These are phyloP conservation scores for Mycena belliarum DNA, from an alignment of 768 basidiomycete species.

Conservation along the genomic window DNA sequence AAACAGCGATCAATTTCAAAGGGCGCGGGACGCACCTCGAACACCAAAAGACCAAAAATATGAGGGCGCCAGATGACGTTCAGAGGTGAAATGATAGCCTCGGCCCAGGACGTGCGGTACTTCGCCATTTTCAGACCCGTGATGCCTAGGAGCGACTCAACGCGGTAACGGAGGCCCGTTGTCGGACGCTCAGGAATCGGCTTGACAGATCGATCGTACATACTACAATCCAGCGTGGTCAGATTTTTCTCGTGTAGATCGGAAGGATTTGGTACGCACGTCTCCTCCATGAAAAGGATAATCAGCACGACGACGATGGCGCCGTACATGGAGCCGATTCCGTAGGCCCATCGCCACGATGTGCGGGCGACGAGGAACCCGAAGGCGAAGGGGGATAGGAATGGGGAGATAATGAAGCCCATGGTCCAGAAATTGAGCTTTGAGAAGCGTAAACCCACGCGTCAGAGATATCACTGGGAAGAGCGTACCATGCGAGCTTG, in stretches of 20 bases:
- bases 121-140: conserved; percentile 61
- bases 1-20: too few relatives aligned
- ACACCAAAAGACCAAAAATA: conserved; percentile 48
- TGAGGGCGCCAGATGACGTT: conserved; percentile 62
- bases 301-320: conserved; percentile 57
- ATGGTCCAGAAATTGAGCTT: conserved; percentile 74
- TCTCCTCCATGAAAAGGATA: conserved; percentile 63
- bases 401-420: conserved; percentile 69
- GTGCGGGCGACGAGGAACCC: conserved; percentile 66
- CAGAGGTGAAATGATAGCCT: conserved; percentile 45
- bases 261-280: conserved; percentile 40
- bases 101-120: conserved; percentile 52
- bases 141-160: conserved; percentile 64
- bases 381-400: conserved; percentile 64
- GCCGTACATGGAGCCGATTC: conserved; percentile 61
- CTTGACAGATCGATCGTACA: conserved; percentile 60
- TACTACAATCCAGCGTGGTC: conserved; percentile 32
- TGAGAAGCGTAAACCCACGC: neutral
- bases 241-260: neutral
- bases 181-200: conserved; percentile 48
- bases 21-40: conserved; percentile 46
- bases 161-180: conserved; percentile 47
- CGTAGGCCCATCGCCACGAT: conserved; percentile 68
- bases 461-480: neutral
- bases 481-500: conserved; percentile 62